Evolutionary conservation across 2,329 filamentous ascomycete species (phyloP), one percentile per base, ranked within the genome.

Genomic region (Colletotrichum paranaense): DNA sequence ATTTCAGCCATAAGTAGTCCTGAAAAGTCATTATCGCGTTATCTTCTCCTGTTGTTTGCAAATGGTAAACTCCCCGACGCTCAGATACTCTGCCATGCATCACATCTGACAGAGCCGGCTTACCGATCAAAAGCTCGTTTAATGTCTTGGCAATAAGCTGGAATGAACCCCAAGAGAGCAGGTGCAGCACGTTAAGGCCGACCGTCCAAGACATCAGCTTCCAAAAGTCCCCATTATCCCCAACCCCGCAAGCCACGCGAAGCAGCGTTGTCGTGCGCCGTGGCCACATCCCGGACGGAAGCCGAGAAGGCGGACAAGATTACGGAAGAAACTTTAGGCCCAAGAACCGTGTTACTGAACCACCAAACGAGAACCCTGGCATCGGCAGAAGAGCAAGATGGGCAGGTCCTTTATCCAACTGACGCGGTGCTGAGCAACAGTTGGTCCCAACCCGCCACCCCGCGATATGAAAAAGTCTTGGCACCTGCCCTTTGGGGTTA

Each of bases 401-500:
- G 70, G 67, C 60, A 70, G 70, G 66, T 69, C 59, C 11, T 64
- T 73, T 55, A 32, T 16, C 19, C 9, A 28, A 26, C 22, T n/a
- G n/a, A 35, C 42, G 52, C 28, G 28, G 24, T 19, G 65, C 38
- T 53, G 30, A n/a, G 42, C 32, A 57, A 30, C n/a, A 24, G 68
- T 62, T 67, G 63, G 66, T 52, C 46, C 42, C 38, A 38, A 28
- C 30, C 30, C 59, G 42, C 67, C 42, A 42, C 53, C 53, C 59
- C 38, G 32, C 59, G 66, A 65, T 65, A 65, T 70, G 46, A 32
- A 63, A 38, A 46, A 60, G 60, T 28, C 70, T 73, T 73, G 67
- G 70, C 70, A 73, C 70, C 70, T 73, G 70, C 70, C 70, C 11
- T 35, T 65, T 70, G 35, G 1, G 67, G 70, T 70, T 70, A 73